phyloP scores from a whole-genome alignment of 257 asterid species.

The Solanum acaule region DNA sequence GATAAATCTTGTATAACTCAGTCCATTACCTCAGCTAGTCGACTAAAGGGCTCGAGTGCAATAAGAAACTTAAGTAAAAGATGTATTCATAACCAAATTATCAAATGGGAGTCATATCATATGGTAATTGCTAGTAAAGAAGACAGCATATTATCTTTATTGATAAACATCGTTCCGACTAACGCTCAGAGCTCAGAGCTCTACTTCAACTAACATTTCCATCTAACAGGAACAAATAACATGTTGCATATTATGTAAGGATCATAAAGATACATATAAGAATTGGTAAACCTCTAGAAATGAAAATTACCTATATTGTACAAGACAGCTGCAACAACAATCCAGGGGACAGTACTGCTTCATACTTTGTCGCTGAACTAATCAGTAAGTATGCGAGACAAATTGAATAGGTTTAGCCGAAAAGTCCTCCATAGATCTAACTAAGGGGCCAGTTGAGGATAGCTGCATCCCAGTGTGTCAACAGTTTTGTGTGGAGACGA shows the following conservation, averaged over 20 bases:
- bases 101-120: not conserved
- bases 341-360: not conserved
- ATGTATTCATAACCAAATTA: not conserved
- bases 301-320: conserved; percentile 2
- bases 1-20: not conserved
- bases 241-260: not conserved
- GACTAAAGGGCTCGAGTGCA: not conserved
- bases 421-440: not conserved
- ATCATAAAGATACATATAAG: not conserved
- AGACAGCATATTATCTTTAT: not conserved
- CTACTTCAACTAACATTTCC: not conserved
- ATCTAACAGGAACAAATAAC: not conserved
- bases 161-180: not conserved
- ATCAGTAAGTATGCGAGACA: not conserved
- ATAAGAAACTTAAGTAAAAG: not conserved
- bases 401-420: not conserved
- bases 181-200: not conserved
- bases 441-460: not conserved
- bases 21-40: not conserved
- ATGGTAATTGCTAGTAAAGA: not conserved
- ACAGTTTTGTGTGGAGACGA: not conserved
- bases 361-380: not conserved
- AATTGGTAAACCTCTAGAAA: not conserved
- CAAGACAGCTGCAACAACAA: not conserved
- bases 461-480: not conserved